Conservation (phyloP, 805 yeast species). For the Wickerhamomyces sydowiorum region DNA sequence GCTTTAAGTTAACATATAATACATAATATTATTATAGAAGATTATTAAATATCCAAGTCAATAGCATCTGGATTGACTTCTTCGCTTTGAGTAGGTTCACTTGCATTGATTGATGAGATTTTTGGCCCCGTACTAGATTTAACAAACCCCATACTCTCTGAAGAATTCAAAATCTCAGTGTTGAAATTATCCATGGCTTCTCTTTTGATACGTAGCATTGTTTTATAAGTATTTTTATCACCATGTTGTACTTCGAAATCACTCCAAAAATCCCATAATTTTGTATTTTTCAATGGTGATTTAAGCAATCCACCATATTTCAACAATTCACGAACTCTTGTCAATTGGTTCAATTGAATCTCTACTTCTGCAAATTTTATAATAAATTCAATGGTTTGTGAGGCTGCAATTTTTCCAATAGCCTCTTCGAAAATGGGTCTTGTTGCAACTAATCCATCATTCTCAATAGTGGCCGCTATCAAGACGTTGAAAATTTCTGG, state of each 20-base stretch:
- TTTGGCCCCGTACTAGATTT: constrained; percentile 33
- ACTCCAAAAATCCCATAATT: constrained; percentile 68
- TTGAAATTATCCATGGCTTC: constrained; percentile 24
- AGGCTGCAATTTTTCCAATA: constrained; percentile 39
- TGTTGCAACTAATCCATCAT: constrained; percentile 36
- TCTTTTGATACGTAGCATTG: constrained; percentile 62
- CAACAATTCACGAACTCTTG: constrained; percentile 59
- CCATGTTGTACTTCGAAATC: constrained; percentile 71
- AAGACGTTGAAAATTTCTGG: constrained; percentile 38
- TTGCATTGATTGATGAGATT: constrained; percentile 21
- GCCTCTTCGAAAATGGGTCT: constrained; percentile 50
- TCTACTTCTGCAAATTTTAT: constrained; percentile 57
- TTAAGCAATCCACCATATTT: constrained; percentile 45
- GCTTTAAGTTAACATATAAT: neutral
- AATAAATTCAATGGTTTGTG: constrained; percentile 36
- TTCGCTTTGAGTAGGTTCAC: constrained; percentile 1
- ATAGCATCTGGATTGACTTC: constrained; percentile 49
- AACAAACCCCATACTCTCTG: constrained; percentile 43
- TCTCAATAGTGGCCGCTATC: constrained; percentile 32
- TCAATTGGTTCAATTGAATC: constrained; percentile 39
- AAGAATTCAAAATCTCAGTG: constrained; percentile 18
- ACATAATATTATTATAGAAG: no score
- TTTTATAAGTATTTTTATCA: constrained; percentile 62
- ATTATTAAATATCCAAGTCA: constrained; percentile 41
- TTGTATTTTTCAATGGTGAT: constrained; percentile 26